A percentile compares a stretch with the other conserved stretches of the same genome.
Evolutionary conservation across 2,329 filamentous ascomycete genomes (phyloP).

Genomic region (Ophiocordyceps camponoti-floridani): DNA sequence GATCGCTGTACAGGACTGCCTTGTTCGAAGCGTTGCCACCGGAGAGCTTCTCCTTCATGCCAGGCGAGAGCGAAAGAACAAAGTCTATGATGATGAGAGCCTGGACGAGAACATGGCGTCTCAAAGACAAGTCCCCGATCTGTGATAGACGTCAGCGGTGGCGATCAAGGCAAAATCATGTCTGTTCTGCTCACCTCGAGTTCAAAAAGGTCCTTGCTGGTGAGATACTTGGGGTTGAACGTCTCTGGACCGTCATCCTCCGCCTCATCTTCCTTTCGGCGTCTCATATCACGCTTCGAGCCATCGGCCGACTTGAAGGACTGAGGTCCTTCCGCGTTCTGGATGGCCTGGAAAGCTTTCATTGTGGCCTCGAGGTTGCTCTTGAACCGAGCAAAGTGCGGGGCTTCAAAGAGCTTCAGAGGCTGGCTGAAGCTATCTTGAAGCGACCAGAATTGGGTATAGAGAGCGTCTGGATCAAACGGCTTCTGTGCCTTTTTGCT

Average conservation of each 20-base stretch:
- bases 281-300: constrained; percentile 46
- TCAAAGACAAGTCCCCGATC: constrained; percentile 87
- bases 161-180: not conserved
- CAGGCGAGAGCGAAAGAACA: constrained; percentile 70
- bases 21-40: constrained; percentile 56
- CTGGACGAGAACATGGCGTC: constrained; percentile 87
- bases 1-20: constrained; percentile 66
- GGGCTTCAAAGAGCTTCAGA: constrained; percentile 56
- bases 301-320: constrained; percentile 42
- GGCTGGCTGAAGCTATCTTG: constrained; percentile 88
- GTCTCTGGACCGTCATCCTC: constrained; percentile 28
- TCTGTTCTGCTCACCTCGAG: constrained; percentile 47
- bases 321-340: constrained; percentile 26
- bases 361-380: constrained; percentile 52
- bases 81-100: constrained; percentile 91
- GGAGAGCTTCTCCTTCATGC: constrained; percentile 62
- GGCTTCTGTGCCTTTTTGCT: constrained; percentile 29
- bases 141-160: constrained; percentile 13
- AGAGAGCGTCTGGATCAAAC: constrained; percentile 55
- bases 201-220: constrained; percentile 90
- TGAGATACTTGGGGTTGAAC: constrained; percentile 97
- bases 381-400: constrained; percentile 66
- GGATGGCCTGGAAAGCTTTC: constrained; percentile 32
- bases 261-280: constrained; percentile 41
- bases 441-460: constrained; percentile 85